phyloP scores from a whole-genome alignment of 129 eudicot genomes.

The Flaveria robusta region DNA sequence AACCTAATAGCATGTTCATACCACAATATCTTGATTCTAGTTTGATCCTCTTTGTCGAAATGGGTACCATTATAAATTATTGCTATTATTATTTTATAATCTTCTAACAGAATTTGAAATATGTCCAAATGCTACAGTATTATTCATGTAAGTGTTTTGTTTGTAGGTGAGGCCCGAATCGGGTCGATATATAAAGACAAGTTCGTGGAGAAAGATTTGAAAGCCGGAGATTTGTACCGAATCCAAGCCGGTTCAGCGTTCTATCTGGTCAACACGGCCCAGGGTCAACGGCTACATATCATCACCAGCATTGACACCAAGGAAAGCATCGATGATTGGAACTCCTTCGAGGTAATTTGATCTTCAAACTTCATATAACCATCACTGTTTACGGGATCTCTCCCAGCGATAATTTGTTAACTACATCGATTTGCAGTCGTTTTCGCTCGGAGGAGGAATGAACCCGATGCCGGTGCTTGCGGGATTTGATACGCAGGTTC shows the following conservation, averaged over 20 bases:
- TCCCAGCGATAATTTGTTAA: not conserved
- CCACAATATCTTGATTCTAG: constrained; percentile 91
- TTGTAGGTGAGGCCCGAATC: constrained; percentile 19
- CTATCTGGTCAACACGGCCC: constrained; percentile 60
- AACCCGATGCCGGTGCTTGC: constrained; percentile 63
- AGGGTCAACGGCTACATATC: constrained; percentile 66
- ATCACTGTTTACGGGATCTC: not conserved
- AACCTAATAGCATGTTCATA: constrained; percentile 69
- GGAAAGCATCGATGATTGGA: constrained; percentile 53
- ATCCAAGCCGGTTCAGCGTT: constrained; percentile 78
- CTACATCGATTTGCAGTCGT: constrained; percentile 51
- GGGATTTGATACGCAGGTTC: constrained; percentile 61
- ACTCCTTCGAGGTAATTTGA: constrained; percentile 51
- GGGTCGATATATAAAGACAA: constrained; percentile 70
- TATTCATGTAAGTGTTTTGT: too few relatives aligned
- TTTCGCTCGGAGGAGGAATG: constrained; percentile 68
- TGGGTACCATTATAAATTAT: constrained; percentile 44
- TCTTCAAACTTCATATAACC: not conserved
- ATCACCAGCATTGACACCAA: constrained; percentile 72
- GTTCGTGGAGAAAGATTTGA: constrained; percentile 55
- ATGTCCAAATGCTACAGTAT: too few relatives aligned
- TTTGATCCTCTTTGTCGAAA: constrained; percentile 63
- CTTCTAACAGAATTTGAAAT: too few relatives aligned
- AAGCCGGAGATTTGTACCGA: constrained; percentile 72
- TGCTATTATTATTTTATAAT: too few relatives aligned